Evolutionary conservation across 257 asterid species (phyloP).

Genomic region (Craterostigma plantagineum): DNA sequence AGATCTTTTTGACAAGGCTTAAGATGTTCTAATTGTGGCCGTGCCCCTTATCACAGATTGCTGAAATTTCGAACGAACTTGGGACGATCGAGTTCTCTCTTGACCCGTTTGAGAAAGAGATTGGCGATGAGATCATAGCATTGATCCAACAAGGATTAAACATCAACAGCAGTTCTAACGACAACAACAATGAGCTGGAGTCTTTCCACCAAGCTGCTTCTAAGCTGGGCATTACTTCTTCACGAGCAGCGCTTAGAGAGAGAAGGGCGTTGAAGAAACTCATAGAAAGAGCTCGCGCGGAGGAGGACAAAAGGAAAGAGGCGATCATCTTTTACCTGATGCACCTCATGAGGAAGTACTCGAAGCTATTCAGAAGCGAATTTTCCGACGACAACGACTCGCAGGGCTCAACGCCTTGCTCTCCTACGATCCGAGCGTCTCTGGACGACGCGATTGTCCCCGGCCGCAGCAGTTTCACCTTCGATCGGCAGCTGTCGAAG

Average conservation of each 20-base stretch:
- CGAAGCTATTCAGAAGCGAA: constrained; percentile 76
- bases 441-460: constrained; percentile 42
- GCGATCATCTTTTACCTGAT: constrained; percentile 79
- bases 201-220: constrained; percentile 89
- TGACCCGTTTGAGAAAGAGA: constrained; percentile 66
- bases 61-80: constrained; percentile 54
- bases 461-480: constrained; percentile 38
- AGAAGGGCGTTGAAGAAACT: constrained; percentile 89
- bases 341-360: constrained; percentile 81
- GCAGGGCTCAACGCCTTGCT: constrained; percentile 94
- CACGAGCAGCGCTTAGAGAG: constrained; percentile 89
- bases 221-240: constrained; percentile 76
- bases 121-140: constrained; percentile 71
- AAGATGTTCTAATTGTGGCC: too few species aligned
- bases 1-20: too few species aligned
- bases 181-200: constrained; percentile 69
- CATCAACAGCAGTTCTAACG: constrained; percentile 38
- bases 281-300: constrained; percentile 71
- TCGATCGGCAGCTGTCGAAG: constrained; percentile 72
- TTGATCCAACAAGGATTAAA: constrained; percentile 91
- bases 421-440: constrained; percentile 71
- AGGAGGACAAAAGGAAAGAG: constrained; percentile 88
- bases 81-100: constrained; percentile 58
- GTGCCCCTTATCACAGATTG: constrained; percentile 60
- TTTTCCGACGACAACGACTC: constrained; percentile 90